These are phyloP conservation scores for Penicillium sp. DNA, from an alignment of 2,329 filamentous ascomycete genomes.

Conservation along the genomic window DNA sequence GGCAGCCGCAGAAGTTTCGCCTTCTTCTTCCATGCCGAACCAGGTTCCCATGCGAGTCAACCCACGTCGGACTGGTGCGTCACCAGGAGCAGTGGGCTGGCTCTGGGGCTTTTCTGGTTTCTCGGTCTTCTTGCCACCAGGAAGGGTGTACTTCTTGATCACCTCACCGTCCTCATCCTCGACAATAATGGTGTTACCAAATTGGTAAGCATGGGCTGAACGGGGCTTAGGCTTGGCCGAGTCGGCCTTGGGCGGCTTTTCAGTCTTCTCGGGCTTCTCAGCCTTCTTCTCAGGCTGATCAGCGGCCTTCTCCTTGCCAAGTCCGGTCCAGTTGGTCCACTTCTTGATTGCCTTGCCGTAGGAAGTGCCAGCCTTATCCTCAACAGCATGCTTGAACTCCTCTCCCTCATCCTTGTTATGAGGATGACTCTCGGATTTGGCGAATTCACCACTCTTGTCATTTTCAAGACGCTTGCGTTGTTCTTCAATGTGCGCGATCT, in stretches of 20 bases:
- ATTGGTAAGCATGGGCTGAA: constrained; percentile 67
- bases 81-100: constrained; percentile 25
- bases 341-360: constrained; percentile 47
- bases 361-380: constrained; percentile 36
- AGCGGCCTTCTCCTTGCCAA: constrained; percentile 36
- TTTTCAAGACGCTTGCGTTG: constrained; percentile 56
- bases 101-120: constrained; percentile 25
- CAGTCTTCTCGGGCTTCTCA: constrained; percentile 22
- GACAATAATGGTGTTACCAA: constrained; percentile 70
- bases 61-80: constrained; percentile 50
- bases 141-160: constrained; percentile 68
- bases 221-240: constrained; percentile 39
- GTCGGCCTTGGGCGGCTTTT: constrained; percentile 16
- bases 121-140: constrained; percentile 44
- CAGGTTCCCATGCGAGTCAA: constrained; percentile 63
- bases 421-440: constrained; percentile 48
- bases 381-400: constrained; percentile 42
- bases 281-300: constrained; percentile 31
- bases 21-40: constrained; percentile 46
- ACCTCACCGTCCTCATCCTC: constrained; percentile 70
- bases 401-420: constrained; percentile 48
- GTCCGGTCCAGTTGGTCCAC: constrained; percentile 49
- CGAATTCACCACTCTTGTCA: constrained; percentile 49
- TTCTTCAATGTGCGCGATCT: constrained; percentile 57
- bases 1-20: constrained; percentile 32